A percentile compares a stretch with the other conserved stretches of the same genome.
These are phyloP conservation scores for Pilasporangium apinafurcum DNA, from an alignment of 352 stramenopile species.

Conservation along the genomic window DNA sequence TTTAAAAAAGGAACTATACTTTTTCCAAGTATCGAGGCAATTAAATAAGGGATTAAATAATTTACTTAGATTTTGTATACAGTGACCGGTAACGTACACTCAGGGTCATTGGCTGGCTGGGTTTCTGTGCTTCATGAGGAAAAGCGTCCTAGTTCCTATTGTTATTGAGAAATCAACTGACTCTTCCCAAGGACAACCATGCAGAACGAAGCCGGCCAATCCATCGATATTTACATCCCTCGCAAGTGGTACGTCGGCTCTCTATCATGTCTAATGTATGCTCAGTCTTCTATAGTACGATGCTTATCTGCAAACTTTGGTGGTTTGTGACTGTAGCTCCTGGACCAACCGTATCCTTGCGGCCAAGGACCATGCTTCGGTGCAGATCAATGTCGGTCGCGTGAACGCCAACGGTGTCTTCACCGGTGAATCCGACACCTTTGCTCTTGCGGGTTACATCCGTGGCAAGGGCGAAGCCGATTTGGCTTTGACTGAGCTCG, in stretches of 20 bases:
- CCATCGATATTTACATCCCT: constrained; percentile 98
- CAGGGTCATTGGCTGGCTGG: constrained; percentile 69
- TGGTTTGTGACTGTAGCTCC: constrained; percentile 56
- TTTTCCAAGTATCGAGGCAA: neutral
- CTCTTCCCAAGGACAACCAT: constrained; percentile 69
- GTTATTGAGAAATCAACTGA: constrained; percentile 61
- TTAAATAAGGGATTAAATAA: neutral
- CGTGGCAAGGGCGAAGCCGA: constrained; percentile 94
- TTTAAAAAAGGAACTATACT: neutral
- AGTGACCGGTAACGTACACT: constrained; percentile 78
- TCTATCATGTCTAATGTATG: neutral
- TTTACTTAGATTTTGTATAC: constrained; percentile 37
- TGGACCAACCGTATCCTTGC: constrained; percentile 98
- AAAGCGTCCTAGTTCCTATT: no score
- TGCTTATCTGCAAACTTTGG: neutral
- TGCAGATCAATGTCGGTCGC: constrained; percentile 98
- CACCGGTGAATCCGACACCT: constrained; percentile 94
- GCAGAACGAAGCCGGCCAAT: constrained; percentile 97
- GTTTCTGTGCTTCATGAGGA: no score
- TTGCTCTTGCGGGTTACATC: constrained; percentile 96
- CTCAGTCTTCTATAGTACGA: neutral
- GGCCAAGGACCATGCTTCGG: constrained; percentile 96
- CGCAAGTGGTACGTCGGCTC: constrained; percentile 89
- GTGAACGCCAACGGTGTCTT: constrained; percentile 96
- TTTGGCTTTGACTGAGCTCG: constrained; percentile 88